Base-by-base conservation (phyloP, 768 basidiomycete genomes). In the Psilocybe azurescens region DNA sequence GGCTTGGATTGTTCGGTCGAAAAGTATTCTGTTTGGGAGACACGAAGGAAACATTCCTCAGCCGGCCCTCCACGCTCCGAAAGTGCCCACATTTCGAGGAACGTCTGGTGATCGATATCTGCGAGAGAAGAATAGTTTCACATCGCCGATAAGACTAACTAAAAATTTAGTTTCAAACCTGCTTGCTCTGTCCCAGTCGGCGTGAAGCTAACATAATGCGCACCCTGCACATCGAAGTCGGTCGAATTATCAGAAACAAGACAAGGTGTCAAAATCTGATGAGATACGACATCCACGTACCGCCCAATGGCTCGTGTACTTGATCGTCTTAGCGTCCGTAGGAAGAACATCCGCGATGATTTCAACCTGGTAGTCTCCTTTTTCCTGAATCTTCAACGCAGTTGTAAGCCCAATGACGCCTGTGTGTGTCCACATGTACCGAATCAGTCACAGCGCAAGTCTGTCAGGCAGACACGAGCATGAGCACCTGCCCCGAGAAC, bases 251-350 rank as follows among this genome's bases (percentile, higher is more conserved):
- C 5, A 53, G 30, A 3, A 11, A 53, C 14, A 16, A 29, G 1
- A 9, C 24, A 16, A 24, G 0, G 20, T n/a, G 52, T 24, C 5
- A 29, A 13, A 30, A 9, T 32, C 24, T 24, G 24, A 24, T 24
- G 24, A 24, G 24, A 24, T 24, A 24, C 24, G 24, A 24, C 24
- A 28, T 46, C 10, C 14, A 76, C 89, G 63, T 62, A 91, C 91
- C 24, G 91, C 92, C 91, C 91, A 93, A n/a, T 86, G 84, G 64
- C 89, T 90, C 1, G 92, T 89, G 69, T 91, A 93, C 47, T 81
- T 80, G 67, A 88, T 84, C 10, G 76, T 80, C 73, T 88, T 89
- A 0, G 85, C 79, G 69, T 94, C 93, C 11, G 79, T 86, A 0
- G 91, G 91, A 33, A 92, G 77, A 1, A 80, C 75, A 56, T 91